These are phyloP conservation scores for Suhomyces anneliseae DNA, from an alignment of 1,139 yeast species.

Conservation along the genomic window DNA sequence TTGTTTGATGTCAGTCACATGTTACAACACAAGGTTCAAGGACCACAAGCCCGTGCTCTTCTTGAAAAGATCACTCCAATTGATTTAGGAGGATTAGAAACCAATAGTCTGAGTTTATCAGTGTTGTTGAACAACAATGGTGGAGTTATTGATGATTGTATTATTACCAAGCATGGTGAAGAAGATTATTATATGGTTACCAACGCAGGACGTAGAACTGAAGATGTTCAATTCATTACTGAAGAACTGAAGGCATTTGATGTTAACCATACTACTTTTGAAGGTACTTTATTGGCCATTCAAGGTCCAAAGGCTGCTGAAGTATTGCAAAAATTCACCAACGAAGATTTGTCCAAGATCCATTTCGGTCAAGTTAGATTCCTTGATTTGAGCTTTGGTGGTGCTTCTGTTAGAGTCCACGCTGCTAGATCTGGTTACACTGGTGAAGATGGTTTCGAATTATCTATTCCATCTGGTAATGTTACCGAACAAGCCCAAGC, in stretches of 20 bases:
- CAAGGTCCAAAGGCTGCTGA: slow-evolving; percentile 87
- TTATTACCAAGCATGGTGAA: slow-evolving; percentile 82
- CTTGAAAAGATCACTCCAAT: slow-evolving; percentile 84
- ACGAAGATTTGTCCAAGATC: slow-evolving; percentile 55
- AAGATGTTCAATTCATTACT: slow-evolving; percentile 67
- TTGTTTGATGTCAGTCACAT: slow-evolving; percentile 95
- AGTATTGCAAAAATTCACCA: slow-evolving; percentile 64
- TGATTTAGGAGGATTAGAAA: slow-evolving; percentile 58
- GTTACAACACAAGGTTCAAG: slow-evolving; percentile 82
- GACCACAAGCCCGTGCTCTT: slow-evolving; percentile 66
- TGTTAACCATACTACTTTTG: slow-evolving; percentile 63
- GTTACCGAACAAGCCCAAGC: slow-evolving; percentile 47
- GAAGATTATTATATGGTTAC: slow-evolving; percentile 87
- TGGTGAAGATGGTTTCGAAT: slow-evolving; percentile 97
- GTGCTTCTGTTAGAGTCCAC: slow-evolving; percentile 44
- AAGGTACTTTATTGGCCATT: slow-evolving; percentile 79
- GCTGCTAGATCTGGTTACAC: slow-evolving; percentile 95
- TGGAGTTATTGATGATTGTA: slow-evolving; percentile 90
- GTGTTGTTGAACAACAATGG: slow-evolving; percentile 74
- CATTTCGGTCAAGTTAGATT: slow-evolving; percentile 74
- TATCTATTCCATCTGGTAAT: slow-evolving; percentile 66
- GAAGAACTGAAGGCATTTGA: slow-evolving; percentile 46
- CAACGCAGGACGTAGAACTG: slow-evolving; percentile 91
- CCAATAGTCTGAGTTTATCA: slow-evolving; percentile 69
- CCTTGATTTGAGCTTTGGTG: slow-evolving; percentile 41